Evolutionary conservation across 352 stramenopile genomes (phyloP), one percentile per base, ranked within the genome.

Genomic region (Phytophthora citricola): DNA sequence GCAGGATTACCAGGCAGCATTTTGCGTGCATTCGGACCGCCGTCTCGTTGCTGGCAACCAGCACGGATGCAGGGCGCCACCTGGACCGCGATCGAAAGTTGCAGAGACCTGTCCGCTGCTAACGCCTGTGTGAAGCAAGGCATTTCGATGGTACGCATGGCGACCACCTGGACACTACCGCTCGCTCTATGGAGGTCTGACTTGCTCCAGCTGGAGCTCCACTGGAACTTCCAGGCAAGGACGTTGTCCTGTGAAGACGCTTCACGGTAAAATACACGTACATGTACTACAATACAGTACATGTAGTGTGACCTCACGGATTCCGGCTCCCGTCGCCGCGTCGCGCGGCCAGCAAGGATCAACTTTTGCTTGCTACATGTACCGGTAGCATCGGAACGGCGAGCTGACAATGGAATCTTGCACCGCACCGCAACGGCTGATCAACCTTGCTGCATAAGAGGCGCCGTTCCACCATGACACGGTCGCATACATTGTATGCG

Each of bases 151-250:
- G 47, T 15, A 29, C 26, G 27, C 39, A 11, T n/a, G 31, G n/a
- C 41, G 34, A 62, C 32, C 41, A 62, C 49, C 50, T 51, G 46
- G 14, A 24, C 7, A 9, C 5, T 14, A 52, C 48, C 43, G 47
- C 20, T 45, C 43, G 45, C 60, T 68, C 60, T 68, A 63, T 68
- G 52, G 43, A 68, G 51, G 34, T 62, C 60, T 51, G 40, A 15
- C 50, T 45, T 26, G 43, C 20, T 22, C 40, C 58, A 67, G 22
- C 24, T 62, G 49, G 20, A n/a, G 12, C 12, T 38, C 15, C 9
- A 36, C 31, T 36, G 31, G 31, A 15, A 36, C 31, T 36, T 36
- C 31, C 31, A 36, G 31, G 31, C 31, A 36, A 36, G 9, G 29
- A 34, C 29, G 29, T 34, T 34, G 29, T 34, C 29, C 29, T 34